Conservation (phyloP, 768 basidiomycete species). For the Termitomyces titanicus region DNA sequence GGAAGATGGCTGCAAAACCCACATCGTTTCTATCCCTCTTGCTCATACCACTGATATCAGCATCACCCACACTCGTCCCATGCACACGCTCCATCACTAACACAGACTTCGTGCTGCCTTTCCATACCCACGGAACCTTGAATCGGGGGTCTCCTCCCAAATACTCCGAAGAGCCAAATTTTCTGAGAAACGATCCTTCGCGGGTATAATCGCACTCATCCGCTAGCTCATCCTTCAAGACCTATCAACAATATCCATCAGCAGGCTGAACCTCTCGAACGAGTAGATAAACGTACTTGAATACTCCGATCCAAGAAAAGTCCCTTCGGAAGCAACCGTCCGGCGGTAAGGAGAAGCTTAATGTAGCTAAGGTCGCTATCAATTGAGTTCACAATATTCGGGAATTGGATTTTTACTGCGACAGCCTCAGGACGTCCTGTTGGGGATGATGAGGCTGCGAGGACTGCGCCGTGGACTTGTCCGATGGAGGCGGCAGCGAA, state of each 20-base stretch:
- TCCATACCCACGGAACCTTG: conserved; percentile 84
- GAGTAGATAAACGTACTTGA: conserved; percentile 37
- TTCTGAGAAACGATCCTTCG: conserved; percentile 69
- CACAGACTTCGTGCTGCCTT: conserved; percentile 75
- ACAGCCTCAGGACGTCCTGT: conserved; percentile 55
- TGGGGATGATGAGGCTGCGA: conserved; percentile 49
- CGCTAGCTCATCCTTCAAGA: conserved; percentile 83
- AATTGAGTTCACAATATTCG: conserved; percentile 85
- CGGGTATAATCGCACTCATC: conserved; percentile 91
- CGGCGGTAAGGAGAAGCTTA: conserved; percentile 75
- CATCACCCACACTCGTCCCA: conserved; percentile 78
- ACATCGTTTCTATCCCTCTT: conserved; percentile 76
- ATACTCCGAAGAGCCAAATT: conserved; percentile 48
- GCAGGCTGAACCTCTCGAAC: not conserved
- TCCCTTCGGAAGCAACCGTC: conserved; percentile 80
- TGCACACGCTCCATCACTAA: conserved; percentile 86
- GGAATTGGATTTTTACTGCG: conserved; percentile 93
- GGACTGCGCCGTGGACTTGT: conserved; percentile 81
- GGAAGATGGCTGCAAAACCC: conserved; percentile 9
- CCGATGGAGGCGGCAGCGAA: conserved; percentile 97
- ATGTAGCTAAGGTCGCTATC: conserved; percentile 85
- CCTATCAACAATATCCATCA: conserved; percentile 34
- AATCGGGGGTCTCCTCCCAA: conserved; percentile 65
- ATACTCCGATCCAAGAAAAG: conserved; percentile 89
- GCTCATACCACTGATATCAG: conserved; percentile 46